phyloP scores from a whole-genome alignment of 805 yeast species.

The Metschnikowia similis region DNA sequence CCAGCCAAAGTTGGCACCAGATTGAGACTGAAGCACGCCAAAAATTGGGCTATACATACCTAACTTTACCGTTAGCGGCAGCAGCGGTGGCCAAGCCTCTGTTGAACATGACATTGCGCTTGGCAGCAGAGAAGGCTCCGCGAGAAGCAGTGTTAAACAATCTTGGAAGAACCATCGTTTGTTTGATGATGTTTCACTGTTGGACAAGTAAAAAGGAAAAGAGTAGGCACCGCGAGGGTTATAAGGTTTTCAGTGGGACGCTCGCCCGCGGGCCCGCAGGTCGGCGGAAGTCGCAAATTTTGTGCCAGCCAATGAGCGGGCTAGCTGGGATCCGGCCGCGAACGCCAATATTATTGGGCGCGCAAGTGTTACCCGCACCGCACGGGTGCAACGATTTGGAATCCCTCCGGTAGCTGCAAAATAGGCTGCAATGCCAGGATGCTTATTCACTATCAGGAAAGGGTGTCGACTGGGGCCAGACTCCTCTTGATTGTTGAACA shows the following conservation, averaged over 20 bases:
- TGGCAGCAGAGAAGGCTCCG: conserved; percentile 85
- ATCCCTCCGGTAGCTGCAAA: conserved; percentile 1
- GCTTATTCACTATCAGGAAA: background rate
- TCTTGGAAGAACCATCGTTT: conserved; percentile 54
- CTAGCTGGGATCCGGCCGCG: conserved; percentile 20
- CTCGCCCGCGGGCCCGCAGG: conserved; percentile 18
- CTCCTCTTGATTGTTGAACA: too few species aligned
- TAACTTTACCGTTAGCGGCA: conserved; percentile 75
- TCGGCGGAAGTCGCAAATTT: conserved; percentile 14
- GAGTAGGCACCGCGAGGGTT: conserved; percentile 14
- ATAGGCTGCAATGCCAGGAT: background rate
- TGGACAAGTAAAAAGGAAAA: conserved; percentile 14
- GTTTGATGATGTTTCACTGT: conserved; percentile 18
- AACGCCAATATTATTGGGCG: conserved; percentile 24
- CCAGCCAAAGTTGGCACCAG: background rate
- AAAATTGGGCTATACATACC: conserved; percentile 53
- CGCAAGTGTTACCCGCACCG: conserved; percentile 19
- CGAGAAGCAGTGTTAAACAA: conserved; percentile 59
- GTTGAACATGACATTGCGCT: conserved; percentile 70
- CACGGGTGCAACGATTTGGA: background rate
- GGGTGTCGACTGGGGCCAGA: too few species aligned
- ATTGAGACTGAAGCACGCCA: background rate
- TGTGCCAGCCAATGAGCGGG: conserved; percentile 21
- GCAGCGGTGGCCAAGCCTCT: conserved; percentile 79
- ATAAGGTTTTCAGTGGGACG: conserved; percentile 18